A percentile compares a stretch with the other conserved stretches of the same genome.
Evolutionary conservation across 352 stramenopile genomes (phyloP).

Genomic region (Phytophthora melonis): DNA sequence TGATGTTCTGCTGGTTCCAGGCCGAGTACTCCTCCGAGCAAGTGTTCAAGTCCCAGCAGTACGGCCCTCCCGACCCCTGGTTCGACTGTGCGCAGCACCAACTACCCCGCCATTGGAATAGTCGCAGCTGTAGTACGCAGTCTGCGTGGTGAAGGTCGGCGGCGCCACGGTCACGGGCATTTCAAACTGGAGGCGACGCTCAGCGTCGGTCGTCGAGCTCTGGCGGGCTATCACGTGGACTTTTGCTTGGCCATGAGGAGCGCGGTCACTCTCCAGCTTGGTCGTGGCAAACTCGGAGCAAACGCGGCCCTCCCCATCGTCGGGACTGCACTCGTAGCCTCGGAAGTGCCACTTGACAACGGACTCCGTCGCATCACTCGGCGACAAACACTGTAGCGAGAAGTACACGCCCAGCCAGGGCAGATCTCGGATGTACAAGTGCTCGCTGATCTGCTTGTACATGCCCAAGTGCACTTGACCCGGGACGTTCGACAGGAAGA

Average conservation of each 20-base stretch:
- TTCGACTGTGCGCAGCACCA: slow-evolving; percentile 63
- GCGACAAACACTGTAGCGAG: slow-evolving; percentile 30
- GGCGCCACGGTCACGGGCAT: slow-evolving; percentile 25
- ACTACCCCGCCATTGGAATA: slow-evolving; percentile 31
- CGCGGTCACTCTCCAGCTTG: slow-evolving; percentile 38
- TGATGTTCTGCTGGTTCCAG: slow-evolving; percentile 61
- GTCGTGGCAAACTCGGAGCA: slow-evolving; percentile 42
- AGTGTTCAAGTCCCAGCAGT: slow-evolving; percentile 52
- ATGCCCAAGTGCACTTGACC: slow-evolving; percentile 43
- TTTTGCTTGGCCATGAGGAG: slow-evolving; percentile 1
- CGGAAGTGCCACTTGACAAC: slow-evolving; percentile 47
- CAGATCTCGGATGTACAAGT: slow-evolving; percentile 44
- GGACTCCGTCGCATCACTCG: neutral
- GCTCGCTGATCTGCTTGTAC: slow-evolving; percentile 33
- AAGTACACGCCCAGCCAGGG: slow-evolving; percentile 44
- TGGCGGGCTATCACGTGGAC: slow-evolving; percentile 25
- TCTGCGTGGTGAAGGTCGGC: slow-evolving; percentile 35
- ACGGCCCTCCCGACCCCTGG: slow-evolving; percentile 24
- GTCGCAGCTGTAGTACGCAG: slow-evolving; percentile 55
- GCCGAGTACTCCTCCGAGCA: slow-evolving; percentile 43
- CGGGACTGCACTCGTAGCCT: slow-evolving; percentile 49
- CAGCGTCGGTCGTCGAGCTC: neutral
- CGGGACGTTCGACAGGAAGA: slow-evolving; percentile 32
- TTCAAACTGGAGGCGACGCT: slow-evolving; percentile 54
- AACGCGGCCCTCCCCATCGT: slow-evolving; percentile 7